These are phyloP conservation scores for Pistacia integerrima DNA, from an alignment of 345 rosid species.

Conservation along the genomic window DNA sequence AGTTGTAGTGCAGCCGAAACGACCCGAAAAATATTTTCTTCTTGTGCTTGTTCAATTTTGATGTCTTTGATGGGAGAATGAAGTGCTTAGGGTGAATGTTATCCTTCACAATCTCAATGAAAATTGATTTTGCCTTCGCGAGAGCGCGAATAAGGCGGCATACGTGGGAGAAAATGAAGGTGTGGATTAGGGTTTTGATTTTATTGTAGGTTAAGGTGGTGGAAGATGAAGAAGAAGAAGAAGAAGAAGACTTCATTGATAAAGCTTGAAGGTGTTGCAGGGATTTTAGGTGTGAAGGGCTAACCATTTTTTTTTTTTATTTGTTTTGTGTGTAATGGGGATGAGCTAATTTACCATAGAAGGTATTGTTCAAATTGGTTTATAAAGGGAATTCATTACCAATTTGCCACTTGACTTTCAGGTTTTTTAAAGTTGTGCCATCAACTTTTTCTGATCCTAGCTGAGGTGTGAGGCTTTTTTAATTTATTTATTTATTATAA, in stretches of 20 bases:
- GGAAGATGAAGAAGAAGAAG: slow-evolving; percentile 53
- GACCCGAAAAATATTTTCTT: slow-evolving; percentile 70
- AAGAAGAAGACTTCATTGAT: slow-evolving; percentile 34
- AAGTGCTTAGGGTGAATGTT: slow-evolving; percentile 37
- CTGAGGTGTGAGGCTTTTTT: slow-evolving; percentile 11
- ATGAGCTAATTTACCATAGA: neutral
- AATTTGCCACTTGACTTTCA: slow-evolving; percentile 39
- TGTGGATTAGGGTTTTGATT: slow-evolving; percentile 63
- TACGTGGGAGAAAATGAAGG: slow-evolving; percentile 55
- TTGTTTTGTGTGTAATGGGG: neutral
- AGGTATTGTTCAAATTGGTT: slow-evolving; percentile 15
- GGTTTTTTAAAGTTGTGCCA: slow-evolving; percentile 40
- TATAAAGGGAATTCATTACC: slow-evolving; percentile 38
- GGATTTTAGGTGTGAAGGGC: slow-evolving; percentile 28
- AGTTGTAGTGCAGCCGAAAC: slow-evolving; percentile 85
- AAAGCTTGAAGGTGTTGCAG: slow-evolving; percentile 31
- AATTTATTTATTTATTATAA: slow-evolving; percentile 2
- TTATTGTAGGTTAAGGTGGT: slow-evolving; percentile 48
- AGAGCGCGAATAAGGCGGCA: slow-evolving; percentile 56
- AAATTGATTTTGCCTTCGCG: slow-evolving; percentile 54
- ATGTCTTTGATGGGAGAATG: slow-evolving; percentile 38
- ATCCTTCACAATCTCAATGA: slow-evolving; percentile 48
- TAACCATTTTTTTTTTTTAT: slow-evolving; percentile 23
- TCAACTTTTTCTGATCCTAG: slow-evolving; percentile 31
- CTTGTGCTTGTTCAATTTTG: slow-evolving; percentile 41